Evolutionary conservation across 768 basidiomycete species (phyloP), one percentile per base, ranked within the genome.

Genomic region (Pleurotus pulmonarius): DNA sequence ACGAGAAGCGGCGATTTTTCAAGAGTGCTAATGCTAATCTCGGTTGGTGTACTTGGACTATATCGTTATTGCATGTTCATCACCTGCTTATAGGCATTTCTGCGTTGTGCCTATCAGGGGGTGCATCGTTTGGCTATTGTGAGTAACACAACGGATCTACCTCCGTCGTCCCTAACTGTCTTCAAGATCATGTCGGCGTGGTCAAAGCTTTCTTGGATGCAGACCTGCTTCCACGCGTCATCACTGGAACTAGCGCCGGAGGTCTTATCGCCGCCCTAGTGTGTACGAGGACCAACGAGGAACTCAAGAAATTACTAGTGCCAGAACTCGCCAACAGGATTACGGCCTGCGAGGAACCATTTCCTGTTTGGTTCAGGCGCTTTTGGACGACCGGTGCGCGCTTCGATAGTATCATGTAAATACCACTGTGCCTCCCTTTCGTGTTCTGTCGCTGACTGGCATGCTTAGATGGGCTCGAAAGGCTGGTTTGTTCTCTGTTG

Each of bases 51-150:
- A 25, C 12, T 52, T n/a, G 2, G 45, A 43, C 41, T 37, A 43
- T 38, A 8, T 38, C 39, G 3, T 18, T 2, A 22, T 45, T 2
- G 38, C 5, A 45, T 46, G 8, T 47, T 53, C 55, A 56, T 38
- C 18, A 11, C 13, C 51, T 43, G n/a, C 15, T 16, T 44, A 29
- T 47, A 79, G 79, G 79, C 20, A 85, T 90, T 3, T 89, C 91
- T 40, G 96, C 97, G 0, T 73, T 99, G 4, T 98, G 96, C 69
- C 79, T 99, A 9, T 94, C 91, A n/a, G 97, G 97, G 13, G 96
- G 97, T 5, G 97, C 92, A 6, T 87, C 88, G 1, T 96, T 98
- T 66, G 94, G 94, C 7, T 97, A 96, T 67, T 98, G 93, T 88
- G 70, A 65, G 84, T 63, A n/a, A 26, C 20, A 25, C 11, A 11